A percentile compares a stretch with the other conserved stretches of the same genome.
Conservation (phyloP, 2,329 filamentous ascomycete genomes). For the Onygenales sp. region DNA sequence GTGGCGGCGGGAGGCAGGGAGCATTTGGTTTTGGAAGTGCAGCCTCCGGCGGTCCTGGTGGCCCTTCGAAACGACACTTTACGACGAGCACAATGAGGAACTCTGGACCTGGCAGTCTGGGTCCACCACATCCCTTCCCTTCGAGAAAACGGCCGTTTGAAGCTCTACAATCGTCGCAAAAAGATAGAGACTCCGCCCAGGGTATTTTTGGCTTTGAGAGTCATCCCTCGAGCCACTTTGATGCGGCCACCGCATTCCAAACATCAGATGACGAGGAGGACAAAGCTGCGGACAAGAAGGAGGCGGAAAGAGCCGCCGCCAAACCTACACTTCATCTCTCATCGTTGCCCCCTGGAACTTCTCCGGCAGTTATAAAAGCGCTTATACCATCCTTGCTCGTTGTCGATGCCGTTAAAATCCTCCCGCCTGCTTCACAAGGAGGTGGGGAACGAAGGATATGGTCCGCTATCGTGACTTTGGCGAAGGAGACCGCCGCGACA, state of each 20-base stretch:
- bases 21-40: conserved; percentile 24
- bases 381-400: conserved; percentile 46
- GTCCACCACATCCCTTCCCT: conserved; percentile 31
- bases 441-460: conserved; percentile 57
- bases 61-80: conserved; percentile 54
- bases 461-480: conserved; percentile 70
- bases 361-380: conserved; percentile 39
- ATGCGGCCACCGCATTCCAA: conserved; percentile 32
- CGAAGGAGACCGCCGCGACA: conserved; percentile 68
- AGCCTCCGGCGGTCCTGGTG: conserved; percentile 23
- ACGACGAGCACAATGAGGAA: conserved; percentile 31
- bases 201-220: conserved; percentile 35
- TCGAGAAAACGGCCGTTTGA: conserved; percentile 37
- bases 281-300: conserved; percentile 28
- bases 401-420: conserved; percentile 65
- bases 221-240: conserved; percentile 17
- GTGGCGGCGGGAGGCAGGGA: conserved; percentile 13
- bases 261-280: conserved; percentile 36
- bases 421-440: conserved; percentile 42
- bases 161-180: conserved; percentile 28
- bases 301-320: conserved; percentile 39
- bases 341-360: conserved; percentile 44
- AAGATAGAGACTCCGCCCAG: conserved; percentile 22
- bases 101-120: conserved; percentile 41
- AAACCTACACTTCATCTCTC: conserved; percentile 48